A percentile compares a stretch with the other conserved stretches of the same genome.
Conservation (phyloP, 2,329 filamentous ascomycete genomes). For the Trichoderma atroviride region DNA sequence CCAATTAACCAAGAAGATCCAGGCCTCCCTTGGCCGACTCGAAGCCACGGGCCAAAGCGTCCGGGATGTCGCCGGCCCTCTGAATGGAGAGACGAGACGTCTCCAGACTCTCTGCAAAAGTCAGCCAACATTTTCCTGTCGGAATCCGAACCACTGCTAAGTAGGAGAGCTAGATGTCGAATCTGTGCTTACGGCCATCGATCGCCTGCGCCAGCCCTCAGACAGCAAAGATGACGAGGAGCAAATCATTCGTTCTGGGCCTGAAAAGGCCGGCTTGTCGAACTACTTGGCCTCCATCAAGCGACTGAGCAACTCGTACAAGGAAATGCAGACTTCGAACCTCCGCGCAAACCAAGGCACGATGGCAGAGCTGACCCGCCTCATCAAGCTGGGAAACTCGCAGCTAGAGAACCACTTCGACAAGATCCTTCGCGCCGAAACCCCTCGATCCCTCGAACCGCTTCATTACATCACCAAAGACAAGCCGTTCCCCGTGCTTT, state of each 20-base stretch:
- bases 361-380: constrained; percentile 73
- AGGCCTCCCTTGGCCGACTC: constrained; percentile 79
- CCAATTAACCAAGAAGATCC: constrained; percentile 92
- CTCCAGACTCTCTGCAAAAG: constrained; percentile 85
- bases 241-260: constrained; percentile 84
- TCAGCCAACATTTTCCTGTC: constrained; percentile 43
- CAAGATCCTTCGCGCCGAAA: constrained; percentile 72
- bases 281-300: constrained; percentile 90
- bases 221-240: constrained; percentile 93
- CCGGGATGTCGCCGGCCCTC: constrained; percentile 86
- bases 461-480: constrained; percentile 92
- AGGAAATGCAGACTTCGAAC: constrained; percentile 86
- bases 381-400: constrained; percentile 77
- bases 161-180: constrained; percentile 69
- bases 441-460: constrained; percentile 80
- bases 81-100: constrained; percentile 88
- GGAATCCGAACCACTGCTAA: constrained; percentile 27
- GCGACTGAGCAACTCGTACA: constrained; percentile 80
- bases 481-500: constrained; percentile 77
- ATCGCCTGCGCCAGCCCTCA: constrained; percentile 83
- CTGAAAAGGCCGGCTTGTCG: constrained; percentile 76
- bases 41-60: constrained; percentile 89
- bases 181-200: constrained; percentile 80
- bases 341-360: constrained; percentile 89
- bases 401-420: constrained; percentile 86